Conservation (phyloP, 1,284 basidiomycete species). For the Malassezia brasiliensis region DNA sequence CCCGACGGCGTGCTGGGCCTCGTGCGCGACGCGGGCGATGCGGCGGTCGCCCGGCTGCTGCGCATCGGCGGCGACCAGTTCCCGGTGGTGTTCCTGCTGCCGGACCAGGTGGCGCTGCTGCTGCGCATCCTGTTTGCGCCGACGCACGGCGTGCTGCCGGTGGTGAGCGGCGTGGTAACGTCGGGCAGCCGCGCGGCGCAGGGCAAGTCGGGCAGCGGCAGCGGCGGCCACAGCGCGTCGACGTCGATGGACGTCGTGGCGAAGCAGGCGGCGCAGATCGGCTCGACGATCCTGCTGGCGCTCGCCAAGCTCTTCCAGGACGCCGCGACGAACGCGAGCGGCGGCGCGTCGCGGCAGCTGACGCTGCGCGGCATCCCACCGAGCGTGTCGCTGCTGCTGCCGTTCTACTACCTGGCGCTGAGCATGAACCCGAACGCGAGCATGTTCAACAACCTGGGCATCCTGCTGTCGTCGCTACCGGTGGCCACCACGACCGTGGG, state of each 20-base stretch:
- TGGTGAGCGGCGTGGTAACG: conserved; percentile 8
- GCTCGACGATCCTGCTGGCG: conserved; percentile 55
- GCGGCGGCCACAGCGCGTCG: background rate
- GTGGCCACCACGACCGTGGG: conserved; percentile 40
- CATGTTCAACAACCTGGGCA: conserved; percentile 59
- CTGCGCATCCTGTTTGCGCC: conserved; percentile 30
- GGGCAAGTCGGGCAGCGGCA: background rate
- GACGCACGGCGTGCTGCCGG: conserved; percentile 28
- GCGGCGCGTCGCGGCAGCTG: conserved; percentile 25
- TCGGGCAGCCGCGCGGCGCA: background rate
- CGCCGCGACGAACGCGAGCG: conserved; percentile 31
- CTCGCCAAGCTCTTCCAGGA: conserved; percentile 57
- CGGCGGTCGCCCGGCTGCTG: conserved; percentile 25
- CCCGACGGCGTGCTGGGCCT: conserved; percentile 35
- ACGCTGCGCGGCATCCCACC: conserved; percentile 50
- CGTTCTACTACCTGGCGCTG: conserved; percentile 58
- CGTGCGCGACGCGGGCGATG: conserved; percentile 32
- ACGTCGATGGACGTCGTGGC: conserved; percentile 36
- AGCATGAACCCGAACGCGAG: conserved; percentile 55
- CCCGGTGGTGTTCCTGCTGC: conserved; percentile 35
- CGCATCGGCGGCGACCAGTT: conserved; percentile 33
- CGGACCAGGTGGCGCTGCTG: conserved; percentile 27
- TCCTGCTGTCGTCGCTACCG: conserved; percentile 54
- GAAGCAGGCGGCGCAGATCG: conserved; percentile 49
- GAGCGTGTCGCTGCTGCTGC: conserved; percentile 53